A percentile compares a stretch with the other conserved stretches of the same genome.
Conservation (phyloP, 352 stramenopile genomes). For the Globisporangium parvum region DNA sequence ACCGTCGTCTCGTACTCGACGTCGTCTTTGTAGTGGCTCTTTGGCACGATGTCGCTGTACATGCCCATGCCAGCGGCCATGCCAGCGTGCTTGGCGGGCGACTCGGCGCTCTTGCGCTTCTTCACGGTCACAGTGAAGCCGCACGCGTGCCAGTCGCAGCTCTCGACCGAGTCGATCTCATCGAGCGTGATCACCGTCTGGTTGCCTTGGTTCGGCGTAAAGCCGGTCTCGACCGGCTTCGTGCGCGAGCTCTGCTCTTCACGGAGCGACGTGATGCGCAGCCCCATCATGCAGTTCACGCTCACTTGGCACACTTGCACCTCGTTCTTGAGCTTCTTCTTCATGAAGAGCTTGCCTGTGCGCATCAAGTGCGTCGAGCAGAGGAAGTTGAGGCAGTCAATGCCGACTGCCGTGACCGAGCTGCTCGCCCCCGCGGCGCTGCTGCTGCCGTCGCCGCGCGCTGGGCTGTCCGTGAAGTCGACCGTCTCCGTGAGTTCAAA, state of each 20-base stretch:
- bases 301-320: constrained; percentile 60
- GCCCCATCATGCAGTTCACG: constrained; percentile 86
- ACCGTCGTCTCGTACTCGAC: constrained; percentile 36
- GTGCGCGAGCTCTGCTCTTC: constrained; percentile 29
- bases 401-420: constrained; percentile 52
- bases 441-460: constrained; percentile 8
- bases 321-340: constrained; percentile 80
- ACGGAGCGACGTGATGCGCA: constrained; percentile 61
- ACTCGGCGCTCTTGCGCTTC: constrained; percentile 28
- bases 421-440: constrained; percentile 17
- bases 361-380: constrained; percentile 80
- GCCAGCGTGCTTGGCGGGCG: constrained; percentile 2
- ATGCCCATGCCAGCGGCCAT: constrained; percentile 8
- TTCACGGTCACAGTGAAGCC: constrained; percentile 68
- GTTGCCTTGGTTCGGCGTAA: constrained; percentile 53
- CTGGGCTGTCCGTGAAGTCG: constrained; percentile 62
- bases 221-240: constrained; percentile 35
- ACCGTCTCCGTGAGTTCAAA: constrained; percentile 83
- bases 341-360: constrained; percentile 50
- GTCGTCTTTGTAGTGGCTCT: constrained; percentile 18
- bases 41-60: constrained; percentile 9
- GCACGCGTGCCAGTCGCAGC: constrained; percentile 65
- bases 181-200: constrained; percentile 72
- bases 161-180: constrained; percentile 69
- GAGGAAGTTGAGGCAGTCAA: constrained; percentile 84